These are phyloP conservation scores for Chrysosporium queenslandicum DNA, from an alignment of 2,329 filamentous ascomycete genomes.

Conservation along the genomic window DNA sequence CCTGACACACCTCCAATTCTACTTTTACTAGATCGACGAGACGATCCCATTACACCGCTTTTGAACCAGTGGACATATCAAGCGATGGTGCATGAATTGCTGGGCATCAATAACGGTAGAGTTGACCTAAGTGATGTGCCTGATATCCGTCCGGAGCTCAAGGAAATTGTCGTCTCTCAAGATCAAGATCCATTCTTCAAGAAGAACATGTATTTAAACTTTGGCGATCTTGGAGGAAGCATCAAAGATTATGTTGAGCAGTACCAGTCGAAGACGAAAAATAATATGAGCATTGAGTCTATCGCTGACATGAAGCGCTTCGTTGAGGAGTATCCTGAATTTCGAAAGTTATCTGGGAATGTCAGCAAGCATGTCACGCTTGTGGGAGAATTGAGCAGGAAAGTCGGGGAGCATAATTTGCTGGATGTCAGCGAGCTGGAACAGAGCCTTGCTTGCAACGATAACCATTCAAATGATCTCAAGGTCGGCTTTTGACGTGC, in stretches of 20 bases:
- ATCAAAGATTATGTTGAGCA: constrained; percentile 99
- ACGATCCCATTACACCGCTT: constrained; percentile 88
- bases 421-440: constrained; percentile 97
- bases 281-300: constrained; percentile 88
- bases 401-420: constrained; percentile 73
- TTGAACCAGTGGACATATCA: constrained; percentile 99
- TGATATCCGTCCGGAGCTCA: constrained; percentile 74
- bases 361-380: constrained; percentile 97
- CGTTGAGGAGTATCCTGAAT: constrained; percentile 97
- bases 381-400: constrained; percentile 82
- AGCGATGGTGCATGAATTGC: constrained; percentile 96
- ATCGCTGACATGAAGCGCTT: constrained; percentile 99
- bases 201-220: constrained; percentile 98
- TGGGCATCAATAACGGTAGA: constrained; percentile 90
- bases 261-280: constrained; percentile 96
- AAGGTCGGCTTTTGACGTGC: constrained; percentile 50
- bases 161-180: constrained; percentile 88
- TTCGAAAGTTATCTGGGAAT: constrained; percentile 91
- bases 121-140: constrained; percentile 78
- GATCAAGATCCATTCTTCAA: constrained; percentile 98
- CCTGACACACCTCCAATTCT: constrained; percentile 91
- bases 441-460: constrained; percentile 92
- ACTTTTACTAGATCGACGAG: constrained; percentile 77
- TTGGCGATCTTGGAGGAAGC: constrained; percentile 86
- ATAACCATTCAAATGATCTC: constrained; percentile 85